Conservation (phyloP, 1,284 basidiomycete genomes). For the Calocybe gambosa region DNA sequence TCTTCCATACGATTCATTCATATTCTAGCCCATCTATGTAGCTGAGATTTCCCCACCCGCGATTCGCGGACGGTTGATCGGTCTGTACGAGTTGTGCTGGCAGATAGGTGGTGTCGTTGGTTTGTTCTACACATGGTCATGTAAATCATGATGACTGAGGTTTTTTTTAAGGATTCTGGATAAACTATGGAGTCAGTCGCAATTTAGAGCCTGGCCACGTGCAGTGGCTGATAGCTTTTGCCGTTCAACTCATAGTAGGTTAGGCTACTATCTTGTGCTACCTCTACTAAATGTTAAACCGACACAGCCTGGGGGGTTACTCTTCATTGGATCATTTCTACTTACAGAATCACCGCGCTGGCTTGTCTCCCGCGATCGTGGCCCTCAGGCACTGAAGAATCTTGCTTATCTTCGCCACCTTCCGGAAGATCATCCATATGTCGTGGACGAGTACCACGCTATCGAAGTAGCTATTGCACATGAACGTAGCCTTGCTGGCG, state of each 20-base stretch:
- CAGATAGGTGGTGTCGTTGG: conserved; percentile 30
- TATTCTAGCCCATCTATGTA: conserved; percentile 32
- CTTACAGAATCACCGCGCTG: conserved; percentile 45
- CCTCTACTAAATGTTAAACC: not conserved
- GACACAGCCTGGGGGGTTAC: conserved; percentile 36
- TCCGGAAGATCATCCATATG: conserved; percentile 30
- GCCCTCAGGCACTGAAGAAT: conserved; percentile 31
- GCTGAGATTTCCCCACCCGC: conserved; percentile 38
- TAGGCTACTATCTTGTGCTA: not conserved
- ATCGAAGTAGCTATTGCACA: conserved; percentile 25
- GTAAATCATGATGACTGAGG: not conserved
- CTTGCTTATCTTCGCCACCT: conserved; percentile 35
- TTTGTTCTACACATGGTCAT: conserved; percentile 12
- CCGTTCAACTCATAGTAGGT: conserved; percentile 39
- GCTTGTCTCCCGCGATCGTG: conserved; percentile 37
- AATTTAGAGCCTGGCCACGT: conserved; percentile 28
- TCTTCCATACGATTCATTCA: conserved; percentile 11
- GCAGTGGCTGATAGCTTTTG: conserved; percentile 46
- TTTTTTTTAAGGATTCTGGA: conserved; percentile 35
- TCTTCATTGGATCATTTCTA: conserved; percentile 36
- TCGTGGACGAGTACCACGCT: conserved; percentile 30
- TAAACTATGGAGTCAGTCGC: conserved; percentile 39
- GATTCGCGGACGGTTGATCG: conserved; percentile 43
- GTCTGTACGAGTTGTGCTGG: conserved; percentile 42
- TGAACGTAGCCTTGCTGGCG: conserved; percentile 26